These are phyloP conservation scores for Talaromyces sp. DNA, from an alignment of 2,329 filamentous ascomycete species.

Conservation along the genomic window DNA sequence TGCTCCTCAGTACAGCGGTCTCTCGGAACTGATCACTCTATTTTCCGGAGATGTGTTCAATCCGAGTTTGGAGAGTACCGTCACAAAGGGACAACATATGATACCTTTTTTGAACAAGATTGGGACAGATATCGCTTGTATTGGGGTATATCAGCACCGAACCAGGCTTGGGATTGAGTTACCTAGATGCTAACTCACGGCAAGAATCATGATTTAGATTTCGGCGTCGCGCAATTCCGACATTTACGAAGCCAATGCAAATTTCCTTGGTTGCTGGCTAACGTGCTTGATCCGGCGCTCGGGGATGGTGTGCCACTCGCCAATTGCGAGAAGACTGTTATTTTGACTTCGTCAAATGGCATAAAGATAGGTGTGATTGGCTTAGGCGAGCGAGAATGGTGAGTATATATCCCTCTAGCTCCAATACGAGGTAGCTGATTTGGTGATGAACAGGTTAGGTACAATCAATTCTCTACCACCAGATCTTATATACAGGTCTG, in stretches of 20 bases:
- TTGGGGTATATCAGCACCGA: constrained; percentile 58
- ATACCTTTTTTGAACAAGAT: constrained; percentile 74
- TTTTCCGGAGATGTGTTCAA: constrained; percentile 95
- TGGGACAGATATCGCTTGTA: constrained; percentile 72
- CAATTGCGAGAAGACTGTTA: constrained; percentile 67
- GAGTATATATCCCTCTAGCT: constrained; percentile 11
- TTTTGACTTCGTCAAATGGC: constrained; percentile 75
- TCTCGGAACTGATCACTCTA: constrained; percentile 66
- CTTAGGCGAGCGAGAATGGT: constrained; percentile 79
- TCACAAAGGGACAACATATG: constrained; percentile 91
- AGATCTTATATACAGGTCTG: constrained; percentile 74
- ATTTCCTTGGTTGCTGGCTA: constrained; percentile 87
- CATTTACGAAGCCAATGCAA: constrained; percentile 67
- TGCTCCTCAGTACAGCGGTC: constrained; percentile 54
- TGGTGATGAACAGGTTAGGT: constrained; percentile 51
- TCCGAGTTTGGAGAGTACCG: constrained; percentile 78
- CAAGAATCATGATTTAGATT: constrained; percentile 88
- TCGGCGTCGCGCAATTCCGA: constrained; percentile 75
- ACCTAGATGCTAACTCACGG: not conserved
- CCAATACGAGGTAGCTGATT: not conserved
- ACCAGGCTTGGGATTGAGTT: not conserved
- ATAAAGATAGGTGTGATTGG: constrained; percentile 83
- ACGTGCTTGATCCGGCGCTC: constrained; percentile 77
- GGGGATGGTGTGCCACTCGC: constrained; percentile 70
- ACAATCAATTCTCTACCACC: constrained; percentile 85